These are phyloP conservation scores for Metschnikowia amazonensis DNA, from an alignment of 805 yeast species.

Conservation along the genomic window DNA sequence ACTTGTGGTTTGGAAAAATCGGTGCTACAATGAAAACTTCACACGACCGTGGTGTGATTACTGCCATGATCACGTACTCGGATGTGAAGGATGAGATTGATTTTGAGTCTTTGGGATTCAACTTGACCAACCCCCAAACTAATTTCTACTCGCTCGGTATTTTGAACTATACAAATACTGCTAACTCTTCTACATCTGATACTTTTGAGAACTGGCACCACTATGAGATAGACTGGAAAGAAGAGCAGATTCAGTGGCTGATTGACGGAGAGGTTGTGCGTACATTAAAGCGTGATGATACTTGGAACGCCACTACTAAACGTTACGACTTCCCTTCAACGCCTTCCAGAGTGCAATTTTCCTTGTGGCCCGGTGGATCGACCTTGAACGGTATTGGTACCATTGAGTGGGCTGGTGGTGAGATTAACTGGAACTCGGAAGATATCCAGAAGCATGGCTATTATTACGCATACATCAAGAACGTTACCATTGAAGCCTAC, in stretches of 20 bases:
- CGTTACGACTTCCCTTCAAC: slow-evolving; percentile 65
- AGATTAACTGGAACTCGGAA: slow-evolving; percentile 71
- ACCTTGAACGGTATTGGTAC: slow-evolving; percentile 56
- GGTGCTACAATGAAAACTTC: slow-evolving; percentile 69
- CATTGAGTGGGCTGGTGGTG: slow-evolving; percentile 85
- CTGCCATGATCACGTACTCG: slow-evolving; percentile 78
- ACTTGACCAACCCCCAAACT: slow-evolving; percentile 63
- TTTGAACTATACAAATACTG: slow-evolving; percentile 61
- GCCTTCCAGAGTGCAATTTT: slow-evolving; percentile 67
- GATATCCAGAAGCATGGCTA: slow-evolving; percentile 80
- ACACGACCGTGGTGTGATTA: slow-evolving; percentile 72
- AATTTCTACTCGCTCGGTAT: slow-evolving; percentile 79
- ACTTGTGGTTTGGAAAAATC: slow-evolving; percentile 85
- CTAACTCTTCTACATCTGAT: slow-evolving; percentile 38
- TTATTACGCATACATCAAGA: slow-evolving; percentile 62
- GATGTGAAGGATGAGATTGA: slow-evolving; percentile 90
- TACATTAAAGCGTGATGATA: slow-evolving; percentile 56
- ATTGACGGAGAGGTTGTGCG: slow-evolving; percentile 68
- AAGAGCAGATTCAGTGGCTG: slow-evolving; percentile 65
- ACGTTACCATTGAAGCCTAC: slow-evolving; percentile 62
- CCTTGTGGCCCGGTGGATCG: slow-evolving; percentile 78
- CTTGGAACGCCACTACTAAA: slow-evolving; percentile 60
- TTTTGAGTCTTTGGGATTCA: slow-evolving; percentile 78
- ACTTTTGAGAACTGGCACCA: slow-evolving; percentile 70
- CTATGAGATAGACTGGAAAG: slow-evolving; percentile 78